phyloP scores from a whole-genome alignment of 2,329 filamentous ascomycete species.

The Celoporthe dispersa region DNA sequence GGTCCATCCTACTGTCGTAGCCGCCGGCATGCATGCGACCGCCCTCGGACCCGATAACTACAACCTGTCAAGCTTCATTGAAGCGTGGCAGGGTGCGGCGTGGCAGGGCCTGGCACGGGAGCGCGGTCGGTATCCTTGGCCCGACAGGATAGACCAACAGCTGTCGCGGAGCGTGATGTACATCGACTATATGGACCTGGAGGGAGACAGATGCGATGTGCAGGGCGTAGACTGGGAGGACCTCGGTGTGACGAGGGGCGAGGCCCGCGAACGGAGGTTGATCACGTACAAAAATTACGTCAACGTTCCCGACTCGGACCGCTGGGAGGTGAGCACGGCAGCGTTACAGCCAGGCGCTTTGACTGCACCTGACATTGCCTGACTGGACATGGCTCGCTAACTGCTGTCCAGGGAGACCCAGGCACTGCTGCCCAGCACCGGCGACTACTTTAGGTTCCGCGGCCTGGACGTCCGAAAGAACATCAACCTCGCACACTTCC shows the following conservation, averaged over 20 bases:
- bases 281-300: constrained; percentile 62
- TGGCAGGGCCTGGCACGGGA: constrained; percentile 34
- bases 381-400: not conserved
- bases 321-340: constrained; percentile 50
- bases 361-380: not conserved
- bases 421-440: constrained; percentile 42
- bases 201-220: constrained; percentile 60
- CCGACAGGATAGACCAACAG: constrained; percentile 39
- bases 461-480: constrained; percentile 59
- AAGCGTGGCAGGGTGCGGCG: constrained; percentile 45
- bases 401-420: constrained; percentile 36
- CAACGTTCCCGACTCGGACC: constrained; percentile 54
- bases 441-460: constrained; percentile 62
- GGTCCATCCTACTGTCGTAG: constrained; percentile 39
- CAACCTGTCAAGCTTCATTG: constrained; percentile 56
- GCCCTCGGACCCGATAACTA: constrained; percentile 54
- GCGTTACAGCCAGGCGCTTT: constrained; percentile 26
- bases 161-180: constrained; percentile 27
- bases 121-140: constrained; percentile 39
- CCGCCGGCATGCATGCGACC: constrained; percentile 38
- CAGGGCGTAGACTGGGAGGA: constrained; percentile 64
- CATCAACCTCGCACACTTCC: constrained; percentile 65
- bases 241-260: constrained; percentile 54
- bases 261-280: constrained; percentile 53
- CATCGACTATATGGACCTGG: constrained; percentile 51